phyloP scores from a whole-genome alignment of 768 basidiomycete species.

The Leccinum variicolor region DNA sequence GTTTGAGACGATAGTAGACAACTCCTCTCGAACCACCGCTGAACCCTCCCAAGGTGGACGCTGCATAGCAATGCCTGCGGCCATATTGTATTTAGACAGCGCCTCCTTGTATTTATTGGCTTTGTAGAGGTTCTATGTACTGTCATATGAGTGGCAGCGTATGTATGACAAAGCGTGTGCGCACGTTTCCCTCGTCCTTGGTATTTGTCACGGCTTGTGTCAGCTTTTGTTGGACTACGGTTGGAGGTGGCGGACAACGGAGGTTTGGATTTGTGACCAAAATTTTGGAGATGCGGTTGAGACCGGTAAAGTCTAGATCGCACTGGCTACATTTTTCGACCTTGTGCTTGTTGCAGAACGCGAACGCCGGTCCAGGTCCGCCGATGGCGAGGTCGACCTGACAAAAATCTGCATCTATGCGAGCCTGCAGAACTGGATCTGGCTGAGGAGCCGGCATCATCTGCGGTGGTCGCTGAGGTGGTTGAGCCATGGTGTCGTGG shows the following conservation, averaged over 20 bases:
- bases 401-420: slow-evolving; percentile 71
- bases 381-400: slow-evolving; percentile 55
- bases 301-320: slow-evolving; percentile 63
- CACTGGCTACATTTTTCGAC: slow-evolving; percentile 74
- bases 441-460: slow-evolving; percentile 44
- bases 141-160: slow-evolving; percentile 9
- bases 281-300: slow-evolving; percentile 75
- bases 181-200: slow-evolving; percentile 94
- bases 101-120: slow-evolving; percentile 64
- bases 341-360: slow-evolving; percentile 64
- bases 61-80: slow-evolving; percentile 71
- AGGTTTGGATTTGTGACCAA: slow-evolving; percentile 67
- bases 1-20: slow-evolving; percentile 87
- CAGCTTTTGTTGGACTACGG: slow-evolving; percentile 71
- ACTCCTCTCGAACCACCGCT: slow-evolving; percentile 81
- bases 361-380: slow-evolving; percentile 49
- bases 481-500: slow-evolving; percentile 53
- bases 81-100: slow-evolving; percentile 74
- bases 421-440: slow-evolving; percentile 70
- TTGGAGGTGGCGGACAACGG: slow-evolving; percentile 77
- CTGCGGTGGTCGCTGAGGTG: slow-evolving; percentile 38
- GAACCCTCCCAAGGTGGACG: slow-evolving; percentile 91
- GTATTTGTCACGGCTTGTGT: slow-evolving; percentile 69
- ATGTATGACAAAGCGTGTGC: slow-evolving; percentile 29
- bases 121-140: slow-evolving; percentile 72